A percentile compares a stretch with the other conserved stretches of the same genome.
Evolutionary conservation across 1,284 basidiomycete species (phyloP).

Genomic region (Coniferiporia sulphurascens): DNA sequence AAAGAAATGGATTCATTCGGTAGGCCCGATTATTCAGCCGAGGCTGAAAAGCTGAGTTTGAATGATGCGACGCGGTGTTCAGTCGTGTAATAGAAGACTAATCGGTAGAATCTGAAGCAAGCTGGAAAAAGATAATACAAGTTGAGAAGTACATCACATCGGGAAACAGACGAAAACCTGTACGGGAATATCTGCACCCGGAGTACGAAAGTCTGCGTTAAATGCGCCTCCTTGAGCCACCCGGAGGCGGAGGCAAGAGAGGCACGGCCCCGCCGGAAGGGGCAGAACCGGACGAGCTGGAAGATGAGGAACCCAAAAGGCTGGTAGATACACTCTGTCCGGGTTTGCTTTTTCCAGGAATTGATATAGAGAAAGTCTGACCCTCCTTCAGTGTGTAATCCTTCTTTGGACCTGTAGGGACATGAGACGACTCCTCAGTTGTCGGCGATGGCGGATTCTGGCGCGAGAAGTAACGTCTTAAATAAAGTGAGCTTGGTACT

Average conservation of each 20-base stretch:
- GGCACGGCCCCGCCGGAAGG: conserved; percentile 42
- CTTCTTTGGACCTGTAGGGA: conserved; percentile 79
- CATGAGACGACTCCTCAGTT: conserved; percentile 43
- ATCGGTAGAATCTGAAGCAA: background rate
- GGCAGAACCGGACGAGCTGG: conserved; percentile 24
- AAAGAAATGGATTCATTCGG: background rate
- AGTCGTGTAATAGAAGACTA: background rate
- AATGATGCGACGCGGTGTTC: background rate
- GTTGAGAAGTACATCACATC: background rate
- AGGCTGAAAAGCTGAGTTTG: background rate
- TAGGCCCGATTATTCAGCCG: background rate
- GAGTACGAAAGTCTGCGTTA: background rate
- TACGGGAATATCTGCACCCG: no score
- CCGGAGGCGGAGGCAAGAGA: conserved; percentile 72
- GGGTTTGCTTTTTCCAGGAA: conserved; percentile 65
- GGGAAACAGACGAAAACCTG: background rate
- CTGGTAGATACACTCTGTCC: conserved; percentile 26
- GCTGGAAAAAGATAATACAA: background rate
- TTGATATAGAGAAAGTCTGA: conserved; percentile 89
- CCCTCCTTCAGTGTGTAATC: conserved; percentile 97
- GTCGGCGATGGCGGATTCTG: conserved; percentile 49
- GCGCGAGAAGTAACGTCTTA: conserved; percentile 57
- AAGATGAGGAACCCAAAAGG: conserved; percentile 28
- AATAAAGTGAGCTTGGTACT: conserved; percentile 1
- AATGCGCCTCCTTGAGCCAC: conserved; percentile 37